Base-by-base conservation (phyloP, 306 rosid genomes). In the Cicer bijugum region DNA sequence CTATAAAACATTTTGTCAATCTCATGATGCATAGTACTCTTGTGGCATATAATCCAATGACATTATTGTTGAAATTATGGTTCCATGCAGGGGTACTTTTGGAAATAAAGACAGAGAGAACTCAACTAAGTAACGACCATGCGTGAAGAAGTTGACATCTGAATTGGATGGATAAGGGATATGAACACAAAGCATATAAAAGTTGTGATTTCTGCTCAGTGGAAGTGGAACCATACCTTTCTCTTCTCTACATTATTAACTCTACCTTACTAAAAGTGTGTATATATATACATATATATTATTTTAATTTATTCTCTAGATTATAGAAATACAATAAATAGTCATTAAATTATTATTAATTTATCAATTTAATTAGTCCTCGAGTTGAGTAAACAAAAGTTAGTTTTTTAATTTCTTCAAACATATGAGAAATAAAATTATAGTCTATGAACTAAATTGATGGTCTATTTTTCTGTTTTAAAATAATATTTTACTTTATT, bases 71-170 rank as follows among this genome's bases (percentile, higher is more conserved):
- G 77, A 53, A 79, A 79, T 75, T 67, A 1, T 16, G 58, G 56
- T 10, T 9, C 75, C 82, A 78, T 71, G 79, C 68, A 82, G 75
- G 98, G 98, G 84, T 19, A 89, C 60, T 85, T 85, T 78, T 71
- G 88, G 17, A 61, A 60, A 64, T 1, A 8, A 15, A 69, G 72
- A 69, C 77, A 42, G 84, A 83, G 47, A 82, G 84, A 78, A 78
- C 67, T 52, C 7, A 7, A 10, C 28, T 15, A 52, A 28, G 35
- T 88, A 81, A 83, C 81, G 86, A 84, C 78, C 79, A 90, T 42
- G 96, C 93, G 96, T 89, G 93, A 83, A 28, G 82, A 84, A 89
- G 62, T 89, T 90, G 97, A 77, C 85, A 46, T 69, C 79, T 78
- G 80, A 87, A 85, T 71, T 74, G 88, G 87, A 76, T 50, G 79